Base-by-base conservation (phyloP, 192 early-diverging fungal species). In the Backusella morwellensis region DNA sequence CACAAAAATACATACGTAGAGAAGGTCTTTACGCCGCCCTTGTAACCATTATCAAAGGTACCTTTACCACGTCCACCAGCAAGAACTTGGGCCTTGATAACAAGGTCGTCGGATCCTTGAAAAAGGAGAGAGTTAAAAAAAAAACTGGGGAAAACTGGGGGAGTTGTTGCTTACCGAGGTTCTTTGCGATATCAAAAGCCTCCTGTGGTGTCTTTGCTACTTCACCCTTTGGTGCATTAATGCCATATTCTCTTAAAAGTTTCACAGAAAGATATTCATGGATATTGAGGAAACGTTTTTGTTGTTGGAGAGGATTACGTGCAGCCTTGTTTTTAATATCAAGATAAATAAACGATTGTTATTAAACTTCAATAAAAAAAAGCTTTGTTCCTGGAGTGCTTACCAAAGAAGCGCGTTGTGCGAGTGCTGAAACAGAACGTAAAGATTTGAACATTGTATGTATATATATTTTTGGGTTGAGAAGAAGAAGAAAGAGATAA, bases 11-110 rank as follows among this genome's bases (percentile, higher is more conserved):
- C 93, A 84, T 91, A 96, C 94, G 93, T 94, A 89, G 91, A 96
- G 71, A 95, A 91, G 75, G 94, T 87, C 82, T 93, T 93, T 50
- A 99, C 98, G 86, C 98, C 98, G 67, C 98, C 98, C 88, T 98
- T 94, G 72, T 97, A 88, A 32, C 98, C 97, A 75, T 91, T 95
- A 81, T 97, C 95, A 84, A 98, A 99, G 77, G 88, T 88, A 79
- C 98, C 98, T 88, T 99, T 99, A 68, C 98, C 98, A 87, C 98
- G 96, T 63, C 98, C 98, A 78, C 98, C 98, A 73, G 98, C 98
- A 71, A 99, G 87, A 38, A 99, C 98, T 87, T 99, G 80, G 50
- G 80, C 80, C 76, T 81, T 81, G 72, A 81, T 77, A 7, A 81
- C 80, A 54, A 81, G 66, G 69, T 81, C 80, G 69, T 81, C 75